Evolutionary conservation across 495 filamentous ascomycete species (phyloP), one percentile per base, ranked within the genome.

Genomic region (Penicillium canescens): DNA sequence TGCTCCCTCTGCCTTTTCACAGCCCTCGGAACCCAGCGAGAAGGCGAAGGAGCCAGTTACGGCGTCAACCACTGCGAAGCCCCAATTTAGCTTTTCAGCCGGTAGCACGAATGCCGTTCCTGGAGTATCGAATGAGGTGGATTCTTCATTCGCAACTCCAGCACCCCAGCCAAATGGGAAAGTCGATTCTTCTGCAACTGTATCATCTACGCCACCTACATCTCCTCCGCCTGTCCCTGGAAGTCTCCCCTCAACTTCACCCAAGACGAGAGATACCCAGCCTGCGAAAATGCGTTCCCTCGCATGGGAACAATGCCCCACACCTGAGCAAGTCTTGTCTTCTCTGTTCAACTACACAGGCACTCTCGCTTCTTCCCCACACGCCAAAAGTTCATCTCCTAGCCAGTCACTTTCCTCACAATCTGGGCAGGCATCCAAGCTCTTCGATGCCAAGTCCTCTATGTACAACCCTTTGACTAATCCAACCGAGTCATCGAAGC

Each of bases 361-460:
- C 23, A 13, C 11, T 10, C 4, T 6, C 38, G 9, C 8, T 16
- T 33, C 20, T 13, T 7, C 6, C 28, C 2, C 28, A 8, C 28
- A 31, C 6, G 28, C 28, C 28, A 31, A 10, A 31, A 31, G 8
- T 31, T 31, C 5, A 10, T 9, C 4, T 31, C 2, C 28, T 9
- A 31, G 7, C 28, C 28, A 31, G 7, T 31, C 28, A 7, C 2
- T 10, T 31, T 31, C 28, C 8, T 31, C 28, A 6, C 6, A 31
- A 31, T 31, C 28, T 10, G 28, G 8, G 28, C 28, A 31, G 9
- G 9, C 7, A 31, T 31, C 28, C 11, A 55, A 50, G 18, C 40
- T 59, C 8, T 59, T 62, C 18, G 50, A 45, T 7, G 8, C 55
- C 16, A 39, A 47, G 18, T 41, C 59, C 16, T 37, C 33, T 34